phyloP scores from a whole-genome alignment of 2,329 filamentous ascomycete species.

The Onygenales sp. region DNA sequence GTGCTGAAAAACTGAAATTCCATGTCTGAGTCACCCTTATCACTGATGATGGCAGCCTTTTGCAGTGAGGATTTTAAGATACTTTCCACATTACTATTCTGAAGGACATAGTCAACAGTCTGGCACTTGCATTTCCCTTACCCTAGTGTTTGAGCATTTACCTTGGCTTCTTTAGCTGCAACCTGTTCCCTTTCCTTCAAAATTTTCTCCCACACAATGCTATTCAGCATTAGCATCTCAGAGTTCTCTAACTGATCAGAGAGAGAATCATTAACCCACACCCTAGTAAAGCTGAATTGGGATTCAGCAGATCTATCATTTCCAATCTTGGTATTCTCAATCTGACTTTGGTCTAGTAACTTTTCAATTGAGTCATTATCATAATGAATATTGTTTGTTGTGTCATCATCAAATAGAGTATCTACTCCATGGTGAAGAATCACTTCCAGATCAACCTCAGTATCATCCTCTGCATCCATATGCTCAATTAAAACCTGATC shows the following conservation, averaged over 20 bases:
- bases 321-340: slow-evolving; percentile 60
- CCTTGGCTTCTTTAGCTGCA: slow-evolving; percentile 62
- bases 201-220: slow-evolving; percentile 82
- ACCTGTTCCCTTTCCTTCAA: slow-evolving; percentile 71
- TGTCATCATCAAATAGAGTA: slow-evolving; percentile 71
- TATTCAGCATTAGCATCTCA: slow-evolving; percentile 49
- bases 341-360: slow-evolving; percentile 74
- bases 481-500: slow-evolving; percentile 91
- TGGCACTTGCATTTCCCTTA: slow-evolving; percentile 68
- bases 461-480: slow-evolving; percentile 76
- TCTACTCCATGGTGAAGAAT: slow-evolving; percentile 82
- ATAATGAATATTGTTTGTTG: slow-evolving; percentile 64
- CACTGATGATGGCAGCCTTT: background rate
- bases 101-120: slow-evolving; percentile 38
- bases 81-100: slow-evolving; percentile 19
- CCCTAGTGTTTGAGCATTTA: slow-evolving; percentile 65
- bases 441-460: slow-evolving; percentile 69
- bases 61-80: slow-evolving; percentile 8
- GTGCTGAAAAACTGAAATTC: slow-evolving; percentile 8
- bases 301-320: slow-evolving; percentile 61
- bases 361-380: slow-evolving; percentile 76
- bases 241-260: slow-evolving; percentile 52
- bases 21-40: slow-evolving; percentile 6
- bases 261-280: slow-evolving; percentile 82
- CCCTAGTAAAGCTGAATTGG: slow-evolving; percentile 79